phyloP scores from a whole-genome alignment of 1,139 yeast species.

The Arxiozyma slooffiae region DNA sequence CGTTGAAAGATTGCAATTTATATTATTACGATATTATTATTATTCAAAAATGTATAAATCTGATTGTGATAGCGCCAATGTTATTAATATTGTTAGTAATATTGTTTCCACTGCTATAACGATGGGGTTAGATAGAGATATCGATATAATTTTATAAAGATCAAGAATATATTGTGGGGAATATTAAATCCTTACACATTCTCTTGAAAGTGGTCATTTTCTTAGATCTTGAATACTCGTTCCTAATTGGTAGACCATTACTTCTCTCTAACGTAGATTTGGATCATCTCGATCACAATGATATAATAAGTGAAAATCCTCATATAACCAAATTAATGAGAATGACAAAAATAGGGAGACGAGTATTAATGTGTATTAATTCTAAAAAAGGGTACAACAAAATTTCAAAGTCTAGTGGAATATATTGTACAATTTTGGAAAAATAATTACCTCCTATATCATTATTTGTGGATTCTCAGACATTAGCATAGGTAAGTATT shows the following conservation, averaged over 20 bases:
- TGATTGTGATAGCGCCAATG: conserved; percentile 27
- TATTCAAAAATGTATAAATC: conserved; percentile 15
- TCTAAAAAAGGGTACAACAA: conserved; percentile 10
- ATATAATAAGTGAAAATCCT: not conserved
- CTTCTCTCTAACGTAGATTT: conserved; percentile 3
- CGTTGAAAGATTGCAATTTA: conserved; percentile 23
- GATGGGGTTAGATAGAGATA: conserved; percentile 29
- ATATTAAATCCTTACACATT: conserved; percentile 14
- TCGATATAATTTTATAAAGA: conserved; percentile 18
- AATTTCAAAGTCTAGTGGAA: conserved; percentile 8
- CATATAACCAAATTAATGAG: conserved; percentile 6
- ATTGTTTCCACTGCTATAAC: conserved; percentile 24
- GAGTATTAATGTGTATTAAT: conserved; percentile 9
- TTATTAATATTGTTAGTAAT: conserved; percentile 12
- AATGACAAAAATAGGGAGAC: conserved; percentile 14
- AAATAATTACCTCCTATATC: conserved; percentile 15
- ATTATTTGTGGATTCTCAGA: conserved; percentile 10
- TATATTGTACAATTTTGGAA: conserved; percentile 14
- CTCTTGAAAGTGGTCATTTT: conserved; percentile 25
- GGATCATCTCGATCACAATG: conserved; percentile 1
- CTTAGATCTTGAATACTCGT: conserved; percentile 25
- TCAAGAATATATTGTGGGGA: conserved; percentile 18
- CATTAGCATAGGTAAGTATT: conserved; percentile 8
- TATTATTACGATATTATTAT: conserved; percentile 22
- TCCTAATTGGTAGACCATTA: conserved; percentile 26